Base-by-base conservation (phyloP, 148 eudicot genomes). In the Nyssa sinensis region DNA sequence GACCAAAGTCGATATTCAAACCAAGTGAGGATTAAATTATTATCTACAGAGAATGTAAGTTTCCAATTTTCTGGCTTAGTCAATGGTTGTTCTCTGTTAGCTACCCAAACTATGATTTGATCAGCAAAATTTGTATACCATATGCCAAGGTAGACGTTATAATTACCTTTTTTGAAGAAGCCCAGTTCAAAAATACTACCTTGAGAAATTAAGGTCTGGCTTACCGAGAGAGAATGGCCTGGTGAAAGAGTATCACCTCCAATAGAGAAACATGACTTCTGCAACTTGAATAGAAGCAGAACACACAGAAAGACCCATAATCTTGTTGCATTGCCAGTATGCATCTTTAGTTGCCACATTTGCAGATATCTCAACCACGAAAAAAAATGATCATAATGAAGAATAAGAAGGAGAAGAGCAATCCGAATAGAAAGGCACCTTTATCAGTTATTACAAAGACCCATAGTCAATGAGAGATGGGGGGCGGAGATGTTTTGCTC, bases 61-160 rank as follows among this genome's bases (percentile, higher is more conserved):
- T 2, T 69, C 14, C 69, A 8, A 44, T 1, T 12, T 19, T 21
- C 19, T 16, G 44, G 27, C 16, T 71, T 5, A 2, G 31, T 11
- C n/a, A 77, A 7, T 8, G 75, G 71, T 5, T 66, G 28, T 34
- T 71, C 64, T 57, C 71, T 70, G 17, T 77, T 70, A 51, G 70
- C 75, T 23, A 71, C 70, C 75, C 79, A 77, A 24, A 77, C 74
- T 59, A 63, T 70, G 28, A 7, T 63, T 23, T 29, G 23, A 0
- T 1, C 55, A 0, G 14, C 8, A 19, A 64, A 14, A 27, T 62
- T 21, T 35, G 64, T 77, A 60, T 77, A 71, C 80, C 80, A 71
- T 62, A 77, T 65, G 49, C 74, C 74, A 16, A 77, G 74, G 35
- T 77, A 77, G 19, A 23, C 51, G 39, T 51, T 61, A n/a, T 32